A percentile compares a stretch with the other conserved stretches of the same genome.
Evolutionary conservation across 768 basidiomycete genomes (phyloP).

Genomic region (Pleurotus salmoneostramineus): DNA sequence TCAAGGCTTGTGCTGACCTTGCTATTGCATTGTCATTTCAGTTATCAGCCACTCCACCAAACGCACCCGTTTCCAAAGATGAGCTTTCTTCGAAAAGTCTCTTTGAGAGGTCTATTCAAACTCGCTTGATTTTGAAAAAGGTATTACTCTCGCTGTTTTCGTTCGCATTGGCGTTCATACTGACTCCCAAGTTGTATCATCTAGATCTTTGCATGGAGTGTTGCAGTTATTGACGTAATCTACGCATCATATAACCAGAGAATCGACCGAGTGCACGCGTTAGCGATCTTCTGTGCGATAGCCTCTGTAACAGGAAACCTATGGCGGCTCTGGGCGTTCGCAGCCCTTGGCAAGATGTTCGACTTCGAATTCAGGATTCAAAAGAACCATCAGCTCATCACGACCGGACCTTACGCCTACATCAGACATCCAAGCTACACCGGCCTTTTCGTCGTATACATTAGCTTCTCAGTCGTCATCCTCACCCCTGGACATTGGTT

Average conservation of each 20-base stretch:
- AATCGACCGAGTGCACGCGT: not conserved
- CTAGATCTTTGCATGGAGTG: not conserved
- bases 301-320: constrained; percentile 14
- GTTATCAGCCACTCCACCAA: not conserved
- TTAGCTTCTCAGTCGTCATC: not conserved
- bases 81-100: constrained; percentile 9
- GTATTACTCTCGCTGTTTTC: constrained; percentile 14
- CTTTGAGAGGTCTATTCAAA: constrained; percentile 32
- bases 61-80: not conserved
- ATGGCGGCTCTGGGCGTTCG: constrained; percentile 13
- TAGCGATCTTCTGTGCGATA: too few species aligned
- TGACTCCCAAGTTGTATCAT: not conserved
- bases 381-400: constrained; percentile 18
- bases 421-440: constrained; percentile 22
- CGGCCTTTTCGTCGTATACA: constrained; percentile 1
- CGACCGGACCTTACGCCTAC: constrained; percentile 18
- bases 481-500: constrained; percentile 11
- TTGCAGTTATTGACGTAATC: not conserved
- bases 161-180: constrained; percentile 1
- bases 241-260: not conserved
- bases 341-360: constrained; percentile 18
- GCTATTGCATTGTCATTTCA: not conserved
- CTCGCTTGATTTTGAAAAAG: constrained; percentile 33
- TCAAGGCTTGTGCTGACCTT: not conserved
- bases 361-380: constrained; percentile 18